A percentile compares a stretch with the other conserved stretches of the same genome.
Evolutionary conservation across 1,284 basidiomycete genomes (phyloP).

Genomic region (Ganoderma resinaceum): DNA sequence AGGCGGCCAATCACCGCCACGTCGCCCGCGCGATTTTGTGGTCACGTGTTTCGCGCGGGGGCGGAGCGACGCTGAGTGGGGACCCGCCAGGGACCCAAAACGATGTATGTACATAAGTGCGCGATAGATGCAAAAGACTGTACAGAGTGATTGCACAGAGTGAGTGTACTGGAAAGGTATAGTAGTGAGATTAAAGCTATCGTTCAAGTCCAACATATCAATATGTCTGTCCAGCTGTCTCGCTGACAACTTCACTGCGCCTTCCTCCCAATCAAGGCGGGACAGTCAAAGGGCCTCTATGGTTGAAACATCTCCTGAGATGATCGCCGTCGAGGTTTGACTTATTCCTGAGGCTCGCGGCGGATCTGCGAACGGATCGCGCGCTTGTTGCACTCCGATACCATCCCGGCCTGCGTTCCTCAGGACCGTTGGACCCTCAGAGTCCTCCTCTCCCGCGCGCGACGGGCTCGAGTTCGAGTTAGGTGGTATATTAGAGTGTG

Average conservation of each 20-base stretch:
- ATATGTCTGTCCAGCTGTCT: neutral
- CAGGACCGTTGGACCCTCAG: neutral
- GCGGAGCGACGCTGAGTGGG: no score
- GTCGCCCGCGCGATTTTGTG: neutral
- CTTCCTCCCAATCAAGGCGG: no score
- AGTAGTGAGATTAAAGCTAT: neutral
- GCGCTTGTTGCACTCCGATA: neutral
- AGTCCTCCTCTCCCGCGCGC: no score
- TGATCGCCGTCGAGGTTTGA: neutral
- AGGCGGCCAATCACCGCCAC: neutral
- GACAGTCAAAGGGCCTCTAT: neutral
- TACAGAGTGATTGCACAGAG: neutral
- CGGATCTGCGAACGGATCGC: neutral
- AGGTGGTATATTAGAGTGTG: neutral
- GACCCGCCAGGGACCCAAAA: neutral
- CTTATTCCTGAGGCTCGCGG: neutral
- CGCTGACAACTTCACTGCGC: no score
- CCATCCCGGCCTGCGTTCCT: neutral
- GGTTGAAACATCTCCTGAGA: neutral
- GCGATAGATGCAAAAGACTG: neutral
- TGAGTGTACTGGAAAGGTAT: neutral
- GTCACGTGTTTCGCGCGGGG: no score
- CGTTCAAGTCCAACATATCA: neutral
- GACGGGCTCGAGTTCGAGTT: neutral
- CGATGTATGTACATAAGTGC: neutral